Percentiles rank a stretch among this genome's conserved stretches.
Conservation (phyloP, 768 basidiomycete genomes). For the Plicaturopsis crispa region DNA sequence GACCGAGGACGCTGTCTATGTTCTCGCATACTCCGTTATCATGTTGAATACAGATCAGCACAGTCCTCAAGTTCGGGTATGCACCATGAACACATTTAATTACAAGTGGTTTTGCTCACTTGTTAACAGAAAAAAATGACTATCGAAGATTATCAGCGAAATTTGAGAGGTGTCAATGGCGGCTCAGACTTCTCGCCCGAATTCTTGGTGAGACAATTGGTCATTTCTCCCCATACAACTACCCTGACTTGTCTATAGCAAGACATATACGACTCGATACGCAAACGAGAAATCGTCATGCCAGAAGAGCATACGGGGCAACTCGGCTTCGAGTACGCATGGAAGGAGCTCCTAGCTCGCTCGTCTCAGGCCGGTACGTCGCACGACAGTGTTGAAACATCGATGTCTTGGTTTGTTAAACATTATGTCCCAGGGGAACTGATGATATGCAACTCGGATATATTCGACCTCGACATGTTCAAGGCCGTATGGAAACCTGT, state of each 20-base stretch:
- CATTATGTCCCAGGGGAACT: slow-evolving; percentile 39
- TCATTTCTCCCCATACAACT: not conserved
- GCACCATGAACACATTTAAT: slow-evolving; percentile 14
- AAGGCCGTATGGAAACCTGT: slow-evolving; percentile 87
- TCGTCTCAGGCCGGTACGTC: slow-evolving; percentile 69
- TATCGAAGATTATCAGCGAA: slow-evolving; percentile 88
- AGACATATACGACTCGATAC: slow-evolving; percentile 89
- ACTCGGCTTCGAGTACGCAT: slow-evolving; percentile 96
- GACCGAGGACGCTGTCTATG: slow-evolving; percentile 87
- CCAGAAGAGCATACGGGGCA: slow-evolving; percentile 97
- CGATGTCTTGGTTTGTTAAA: slow-evolving; percentile 3
- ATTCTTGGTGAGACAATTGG: slow-evolving; percentile 55
- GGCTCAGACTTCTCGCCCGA: slow-evolving; percentile 76
- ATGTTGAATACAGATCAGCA: slow-evolving; percentile 98
- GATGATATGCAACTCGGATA: slow-evolving; percentile 70
- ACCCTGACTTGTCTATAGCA: slow-evolving; percentile 41
- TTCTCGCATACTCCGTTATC: slow-evolving; percentile 92
- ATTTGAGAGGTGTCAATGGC: slow-evolving; percentile 89
- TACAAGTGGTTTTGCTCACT: too few species aligned
- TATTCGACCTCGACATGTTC: slow-evolving; percentile 93
- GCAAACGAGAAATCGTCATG: slow-evolving; percentile 91
- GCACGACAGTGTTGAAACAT: not conserved
- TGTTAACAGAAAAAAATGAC: slow-evolving; percentile 87
- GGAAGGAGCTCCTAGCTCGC: slow-evolving; percentile 89
- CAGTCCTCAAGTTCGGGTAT: slow-evolving; percentile 85